phyloP scores from a whole-genome alignment of 148 eudicot species.

The Polygonum maritimum region DNA sequence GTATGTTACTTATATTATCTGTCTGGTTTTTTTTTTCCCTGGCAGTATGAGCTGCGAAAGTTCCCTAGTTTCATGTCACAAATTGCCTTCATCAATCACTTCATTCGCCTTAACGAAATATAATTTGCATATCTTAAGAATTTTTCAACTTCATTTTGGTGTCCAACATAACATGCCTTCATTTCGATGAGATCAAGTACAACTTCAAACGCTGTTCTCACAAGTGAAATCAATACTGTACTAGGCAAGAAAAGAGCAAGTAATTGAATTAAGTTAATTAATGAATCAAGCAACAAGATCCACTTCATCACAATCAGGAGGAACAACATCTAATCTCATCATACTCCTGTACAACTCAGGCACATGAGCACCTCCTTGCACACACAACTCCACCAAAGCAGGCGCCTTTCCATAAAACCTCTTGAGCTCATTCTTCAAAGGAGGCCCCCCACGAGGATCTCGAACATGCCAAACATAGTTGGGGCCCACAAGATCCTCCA shows the following conservation, averaged over 20 bases:
- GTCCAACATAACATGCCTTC: no score
- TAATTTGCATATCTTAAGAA: no score
- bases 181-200: no score
- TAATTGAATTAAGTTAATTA: neutral
- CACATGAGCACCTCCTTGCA: slow-evolving; percentile 57
- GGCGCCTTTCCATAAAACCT: slow-evolving; percentile 64
- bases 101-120: no score
- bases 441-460: slow-evolving; percentile 30
- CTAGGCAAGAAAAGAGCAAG: neutral
- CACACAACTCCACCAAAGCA: slow-evolving; percentile 55
- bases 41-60: no score
- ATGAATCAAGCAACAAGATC: slow-evolving; percentile 52
- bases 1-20: no score
- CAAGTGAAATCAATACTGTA: neutral
- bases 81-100: no score
- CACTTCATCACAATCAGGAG: slow-evolving; percentile 58
- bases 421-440: slow-evolving; percentile 37
- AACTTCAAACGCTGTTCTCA: no score
- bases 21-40: no score
- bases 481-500: slow-evolving; percentile 53
- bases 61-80: no score
- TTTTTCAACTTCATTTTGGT: no score
- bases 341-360: slow-evolving; percentile 43
- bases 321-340: slow-evolving; percentile 68
- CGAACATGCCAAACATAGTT: slow-evolving; percentile 62